Conservation (phyloP, 805 yeast genomes). For the Sugiyamaella boreocaroliniensis region DNA sequence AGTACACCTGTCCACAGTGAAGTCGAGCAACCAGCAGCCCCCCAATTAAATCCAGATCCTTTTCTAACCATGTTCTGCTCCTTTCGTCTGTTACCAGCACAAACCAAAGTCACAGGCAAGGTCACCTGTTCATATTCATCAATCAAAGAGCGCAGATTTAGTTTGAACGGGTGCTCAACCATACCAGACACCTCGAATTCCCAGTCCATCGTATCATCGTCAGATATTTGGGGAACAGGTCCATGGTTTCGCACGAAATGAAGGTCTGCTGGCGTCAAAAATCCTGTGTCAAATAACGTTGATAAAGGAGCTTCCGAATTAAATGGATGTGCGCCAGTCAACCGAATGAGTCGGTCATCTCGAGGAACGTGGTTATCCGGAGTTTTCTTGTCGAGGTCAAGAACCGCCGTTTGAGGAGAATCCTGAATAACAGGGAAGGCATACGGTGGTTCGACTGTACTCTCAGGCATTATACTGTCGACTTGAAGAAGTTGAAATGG, state of each 20-base stretch:
- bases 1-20: conserved; percentile 6
- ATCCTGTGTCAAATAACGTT: conserved; percentile 1
- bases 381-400: conserved; percentile 6
- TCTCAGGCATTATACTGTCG: not conserved
- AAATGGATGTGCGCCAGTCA: conserved; percentile 6
- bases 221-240: conserved; percentile 3
- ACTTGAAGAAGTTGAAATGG: not conserved
- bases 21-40: conserved; percentile 4
- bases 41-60: conserved; percentile 7
- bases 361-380: conserved; percentile 6
- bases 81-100: conserved; percentile 7
- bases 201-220: conserved; percentile 3
- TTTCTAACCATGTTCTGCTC: conserved; percentile 5
- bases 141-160: not conserved
- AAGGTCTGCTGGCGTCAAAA: conserved; percentile 3
- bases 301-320: conserved; percentile 3
- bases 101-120: conserved; percentile 2
- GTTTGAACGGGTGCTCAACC: conserved; percentile 4
- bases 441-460: not conserved
- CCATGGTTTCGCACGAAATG: conserved; percentile 7
- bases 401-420: not conserved
- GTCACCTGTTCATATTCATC: conserved; percentile 5
- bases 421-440: conserved; percentile 2
- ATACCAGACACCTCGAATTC: conserved; percentile 6
- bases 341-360: conserved; percentile 2